Evolutionary conservation across 2,329 filamentous ascomycete species (phyloP).

Genomic region (Davidsoniella virescens): DNA sequence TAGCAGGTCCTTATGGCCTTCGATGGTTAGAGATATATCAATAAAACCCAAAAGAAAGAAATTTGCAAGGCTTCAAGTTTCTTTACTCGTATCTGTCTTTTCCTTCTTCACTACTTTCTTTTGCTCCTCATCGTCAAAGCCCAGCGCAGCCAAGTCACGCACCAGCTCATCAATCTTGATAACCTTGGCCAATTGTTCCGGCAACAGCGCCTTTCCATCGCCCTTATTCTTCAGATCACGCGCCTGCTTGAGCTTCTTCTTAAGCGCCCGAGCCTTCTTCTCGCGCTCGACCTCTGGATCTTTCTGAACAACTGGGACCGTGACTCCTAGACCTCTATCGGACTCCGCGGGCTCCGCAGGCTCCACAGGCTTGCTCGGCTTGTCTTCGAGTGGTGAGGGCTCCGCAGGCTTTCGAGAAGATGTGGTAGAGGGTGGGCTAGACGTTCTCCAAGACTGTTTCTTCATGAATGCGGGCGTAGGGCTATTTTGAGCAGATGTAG

Average conservation of each 20-base stretch:
- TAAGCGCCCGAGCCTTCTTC: constrained; percentile 81
- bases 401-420: background rate
- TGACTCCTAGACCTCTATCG: background rate
- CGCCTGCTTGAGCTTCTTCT: constrained; percentile 91
- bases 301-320: background rate
- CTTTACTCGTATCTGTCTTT: background rate
- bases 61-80: too few relatives aligned
- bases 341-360: background rate
- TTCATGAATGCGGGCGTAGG: background rate
- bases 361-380: background rate
- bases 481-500: too few relatives aligned
- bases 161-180: constrained; percentile 93
- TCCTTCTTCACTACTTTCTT: constrained; percentile 29
- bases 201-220: constrained; percentile 63
- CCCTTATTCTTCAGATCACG: constrained; percentile 79
- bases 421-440: background rate
- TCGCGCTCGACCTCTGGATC: constrained; percentile 33
- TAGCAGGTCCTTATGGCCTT: too few relatives aligned
- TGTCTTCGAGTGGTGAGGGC: background rate
- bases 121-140: constrained; percentile 59
- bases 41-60: too few relatives aligned
- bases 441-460: background rate
- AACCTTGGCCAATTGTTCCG: constrained; percentile 93
- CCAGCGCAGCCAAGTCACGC: constrained; percentile 68
- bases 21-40: too few relatives aligned